Conservation (phyloP, 1,139 yeast species). For the Kodamaea derodonti region DNA sequence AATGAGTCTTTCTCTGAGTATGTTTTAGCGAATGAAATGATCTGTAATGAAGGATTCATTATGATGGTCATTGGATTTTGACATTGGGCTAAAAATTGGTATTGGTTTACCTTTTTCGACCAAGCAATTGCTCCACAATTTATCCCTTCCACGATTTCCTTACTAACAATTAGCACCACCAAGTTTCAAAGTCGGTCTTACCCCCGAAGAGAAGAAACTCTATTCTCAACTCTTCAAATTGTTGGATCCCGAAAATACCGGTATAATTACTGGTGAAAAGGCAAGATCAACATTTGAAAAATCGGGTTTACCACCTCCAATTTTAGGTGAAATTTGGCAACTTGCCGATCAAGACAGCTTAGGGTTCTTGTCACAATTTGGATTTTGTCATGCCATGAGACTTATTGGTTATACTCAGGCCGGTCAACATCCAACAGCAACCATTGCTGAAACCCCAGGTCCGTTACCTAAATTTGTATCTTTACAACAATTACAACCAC, state of each 20-base stretch:
- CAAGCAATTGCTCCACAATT: too few species aligned
- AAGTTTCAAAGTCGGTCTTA: slow-evolving; percentile 50
- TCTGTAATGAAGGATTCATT: too few species aligned
- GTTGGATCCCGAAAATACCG: slow-evolving; percentile 75
- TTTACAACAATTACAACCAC: slow-evolving; percentile 26
- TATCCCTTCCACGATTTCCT: too few species aligned
- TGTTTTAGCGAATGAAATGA: too few species aligned
- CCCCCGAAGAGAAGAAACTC: slow-evolving; percentile 73
- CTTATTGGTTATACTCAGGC: slow-evolving; percentile 84
- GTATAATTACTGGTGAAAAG: slow-evolving; percentile 84
- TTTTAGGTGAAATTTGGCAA: slow-evolving; percentile 92
- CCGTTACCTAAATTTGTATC: slow-evolving; percentile 55
- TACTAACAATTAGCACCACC: slow-evolving; percentile 15
- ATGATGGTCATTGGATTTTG: too few species aligned
- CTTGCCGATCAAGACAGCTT: slow-evolving; percentile 78
- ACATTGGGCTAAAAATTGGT: too few species aligned
- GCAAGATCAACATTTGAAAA: slow-evolving; percentile 85
- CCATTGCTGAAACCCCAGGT: slow-evolving; percentile 52
- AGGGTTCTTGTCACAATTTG: slow-evolving; percentile 79
- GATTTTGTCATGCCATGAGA: slow-evolving; percentile 84
- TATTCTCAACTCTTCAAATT: slow-evolving; percentile 73
- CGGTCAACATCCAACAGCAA: slow-evolving; percentile 54
- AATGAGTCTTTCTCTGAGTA: too few species aligned
- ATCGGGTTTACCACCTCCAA: slow-evolving; percentile 74
- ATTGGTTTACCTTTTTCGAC: too few species aligned